Base-by-base conservation (phyloP, 176 grass and related monocot genomes). In the Triticum urartu region DNA sequence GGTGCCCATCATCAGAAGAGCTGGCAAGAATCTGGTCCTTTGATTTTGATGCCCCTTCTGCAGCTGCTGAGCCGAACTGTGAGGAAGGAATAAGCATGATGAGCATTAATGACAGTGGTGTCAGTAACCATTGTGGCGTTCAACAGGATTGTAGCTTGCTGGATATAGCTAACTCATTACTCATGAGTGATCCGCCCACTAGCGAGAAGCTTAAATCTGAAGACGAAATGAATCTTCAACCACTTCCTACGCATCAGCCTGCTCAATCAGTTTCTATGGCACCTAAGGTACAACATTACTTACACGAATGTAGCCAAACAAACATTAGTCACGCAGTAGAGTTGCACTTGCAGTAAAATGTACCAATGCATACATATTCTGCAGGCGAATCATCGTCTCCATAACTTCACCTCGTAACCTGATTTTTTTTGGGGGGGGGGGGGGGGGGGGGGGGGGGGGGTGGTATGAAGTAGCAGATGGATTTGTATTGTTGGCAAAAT, bases 21-120 rank as follows among this genome's bases (percentile, higher is more conserved):
- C 81, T 99, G 65, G 91, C 94, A 13, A 94, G 92, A 89, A 82
- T 96, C 74, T 99, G 94, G 94, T 88, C 90, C 25, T 99, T 99
- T 87, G 34, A 83, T 88, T 86, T 67, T 80, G 88, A 95, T 79
- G 86, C 91, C 48, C 90, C 87, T 39, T 32, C 60, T 89, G 82
- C 85, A 85, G 32, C 30, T 64, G 87, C 52, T 78, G 93, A 95
- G 24, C 91, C 89, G 11, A 90, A 90, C 81, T 93, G 78, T 79
- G 93, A 81, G 32, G 88, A 90, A 59, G 94, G 83, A 63, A 79
- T 99, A 68, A 95, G 90, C 72, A 91, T 99, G 92, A 99, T 94
- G 94, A 93, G 60, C 66, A 96, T 96, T 81, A 88, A 91, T 87
- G 90, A 94, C 50, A 91, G 52, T 69, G 80, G 74, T 25, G 67